phyloP scores from a whole-genome alignment of 108 stramenopile species.

The Cyclotella baltica region DNA sequence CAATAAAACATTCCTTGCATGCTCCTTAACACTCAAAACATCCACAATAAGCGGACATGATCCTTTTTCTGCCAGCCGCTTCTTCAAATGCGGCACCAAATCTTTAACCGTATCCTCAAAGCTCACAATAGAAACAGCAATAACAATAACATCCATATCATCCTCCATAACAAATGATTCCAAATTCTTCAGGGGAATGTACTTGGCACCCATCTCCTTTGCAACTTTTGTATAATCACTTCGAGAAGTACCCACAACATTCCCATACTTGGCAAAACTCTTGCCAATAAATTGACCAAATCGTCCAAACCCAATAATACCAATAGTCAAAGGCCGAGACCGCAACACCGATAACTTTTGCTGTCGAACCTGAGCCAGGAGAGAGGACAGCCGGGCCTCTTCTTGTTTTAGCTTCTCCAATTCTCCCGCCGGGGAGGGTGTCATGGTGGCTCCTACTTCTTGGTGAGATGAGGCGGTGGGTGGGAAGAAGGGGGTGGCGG shows the following conservation, averaged over 20 bases:
- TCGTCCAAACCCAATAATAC: constrained; percentile 93
- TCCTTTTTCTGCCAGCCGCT: constrained; percentile 45
- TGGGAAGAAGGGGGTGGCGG: constrained; percentile 4
- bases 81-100: constrained; percentile 46
- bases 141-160: constrained; percentile 84
- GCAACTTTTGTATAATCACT: constrained; percentile 70
- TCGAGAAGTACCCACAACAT: constrained; percentile 58
- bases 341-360: constrained; percentile 56
- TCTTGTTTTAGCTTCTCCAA: constrained; percentile 24
- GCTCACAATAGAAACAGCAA: constrained; percentile 97
- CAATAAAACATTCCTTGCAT: constrained; percentile 88
- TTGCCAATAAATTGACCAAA: constrained; percentile 94
- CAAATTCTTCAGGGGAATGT: constrained; percentile 60
- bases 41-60: constrained; percentile 92
- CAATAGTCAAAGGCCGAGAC: constrained; percentile 85
- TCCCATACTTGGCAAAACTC: constrained; percentile 60
- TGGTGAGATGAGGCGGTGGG: background rate
- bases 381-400: constrained; percentile 17
- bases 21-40: constrained; percentile 97
- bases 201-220: constrained; percentile 60
- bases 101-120: constrained; percentile 77
- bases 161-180: constrained; percentile 62
- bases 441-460: constrained; percentile 6
- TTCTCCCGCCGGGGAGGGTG: constrained; percentile 10
- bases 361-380: constrained; percentile 50